Evolutionary conservation across 2,329 filamentous ascomycete species (phyloP).

Genomic region (Metarhizium humberi): DNA sequence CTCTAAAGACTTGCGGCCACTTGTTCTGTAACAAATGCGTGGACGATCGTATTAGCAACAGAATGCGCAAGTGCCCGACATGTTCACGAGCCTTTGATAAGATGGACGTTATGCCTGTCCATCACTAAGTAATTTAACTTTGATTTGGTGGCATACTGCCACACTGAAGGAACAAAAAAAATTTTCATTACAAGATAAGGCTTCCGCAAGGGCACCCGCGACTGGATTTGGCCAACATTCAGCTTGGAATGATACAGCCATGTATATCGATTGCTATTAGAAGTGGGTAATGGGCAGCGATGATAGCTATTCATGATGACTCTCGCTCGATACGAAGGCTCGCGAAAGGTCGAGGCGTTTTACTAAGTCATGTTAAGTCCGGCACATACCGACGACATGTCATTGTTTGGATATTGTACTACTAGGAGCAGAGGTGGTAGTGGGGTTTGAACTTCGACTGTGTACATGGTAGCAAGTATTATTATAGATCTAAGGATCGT

Average conservation of each 20-base stretch:
- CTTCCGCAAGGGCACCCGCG: neutral
- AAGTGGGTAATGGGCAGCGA: neutral
- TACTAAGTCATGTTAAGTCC: neutral
- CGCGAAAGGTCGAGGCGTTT: neutral
- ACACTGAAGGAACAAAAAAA: neutral
- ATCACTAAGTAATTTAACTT: constrained; percentile 26
- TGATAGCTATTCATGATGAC: neutral
- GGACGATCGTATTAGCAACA: constrained; percentile 78
- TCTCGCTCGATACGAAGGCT: neutral
- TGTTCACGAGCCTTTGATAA: constrained; percentile 88
- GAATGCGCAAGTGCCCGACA: constrained; percentile 89
- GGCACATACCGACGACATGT: neutral
- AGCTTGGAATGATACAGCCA: neutral
- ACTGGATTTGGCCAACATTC: neutral
- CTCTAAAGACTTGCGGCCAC: constrained; percentile 88
- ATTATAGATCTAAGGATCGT: neutral
- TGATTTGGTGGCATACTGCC: neutral
- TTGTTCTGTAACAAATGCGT: constrained; percentile 89
- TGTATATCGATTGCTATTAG: neutral
- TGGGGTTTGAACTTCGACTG: constrained; percentile 8
- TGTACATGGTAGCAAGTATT: constrained; percentile 12
- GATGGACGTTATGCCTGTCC: constrained; percentile 75
- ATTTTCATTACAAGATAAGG: neutral
- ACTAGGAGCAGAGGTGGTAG: constrained; percentile 9
- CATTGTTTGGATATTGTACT: constrained; percentile 18